Evolutionary conservation across 78 protist species (phyloP).

Genomic region (Neovahlkampfia damariscottae): DNA sequence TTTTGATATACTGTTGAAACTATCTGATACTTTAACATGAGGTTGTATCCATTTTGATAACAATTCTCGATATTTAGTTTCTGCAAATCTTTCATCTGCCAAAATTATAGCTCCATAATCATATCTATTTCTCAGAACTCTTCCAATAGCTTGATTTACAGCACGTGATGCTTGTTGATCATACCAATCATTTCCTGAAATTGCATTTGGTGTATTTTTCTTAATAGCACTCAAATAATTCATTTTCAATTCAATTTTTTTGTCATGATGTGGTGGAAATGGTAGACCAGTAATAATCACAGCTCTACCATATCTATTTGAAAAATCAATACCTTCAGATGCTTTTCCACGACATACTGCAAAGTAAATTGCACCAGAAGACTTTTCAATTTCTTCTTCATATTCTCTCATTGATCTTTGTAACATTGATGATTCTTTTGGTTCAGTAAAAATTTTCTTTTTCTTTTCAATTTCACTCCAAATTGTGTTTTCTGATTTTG

Average conservation of each 20-base stretch:
- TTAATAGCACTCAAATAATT: slow-evolving; percentile 20
- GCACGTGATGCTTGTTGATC: slow-evolving; percentile 76
- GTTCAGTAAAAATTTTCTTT: slow-evolving; percentile 51
- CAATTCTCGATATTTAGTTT: neutral
- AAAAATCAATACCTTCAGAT: slow-evolving; percentile 88
- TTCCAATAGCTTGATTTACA: slow-evolving; percentile 93
- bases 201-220: neutral
- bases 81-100: slow-evolving; percentile 18
- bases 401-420: neutral
- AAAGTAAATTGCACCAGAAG: slow-evolving; percentile 61
- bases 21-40: neutral
- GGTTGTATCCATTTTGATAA: neutral
- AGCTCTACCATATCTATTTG: slow-evolving; percentile 82
- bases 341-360: slow-evolving; percentile 90
- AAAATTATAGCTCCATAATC: slow-evolving; percentile 92
- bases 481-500: slow-evolving; percentile 5
- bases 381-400: neutral
- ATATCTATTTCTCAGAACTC: slow-evolving; percentile 80
- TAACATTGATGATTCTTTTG: neutral
- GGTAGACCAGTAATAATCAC: slow-evolving; percentile 91
- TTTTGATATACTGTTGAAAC: neutral
- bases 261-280: slow-evolving; percentile 42
- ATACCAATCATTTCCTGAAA: slow-evolving; percentile 64
- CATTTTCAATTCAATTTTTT: slow-evolving; percentile 31
- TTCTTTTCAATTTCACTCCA: neutral